Conservation (phyloP, 192 early-diverging fungal genomes). For the Backusella psychrophila region DNA sequence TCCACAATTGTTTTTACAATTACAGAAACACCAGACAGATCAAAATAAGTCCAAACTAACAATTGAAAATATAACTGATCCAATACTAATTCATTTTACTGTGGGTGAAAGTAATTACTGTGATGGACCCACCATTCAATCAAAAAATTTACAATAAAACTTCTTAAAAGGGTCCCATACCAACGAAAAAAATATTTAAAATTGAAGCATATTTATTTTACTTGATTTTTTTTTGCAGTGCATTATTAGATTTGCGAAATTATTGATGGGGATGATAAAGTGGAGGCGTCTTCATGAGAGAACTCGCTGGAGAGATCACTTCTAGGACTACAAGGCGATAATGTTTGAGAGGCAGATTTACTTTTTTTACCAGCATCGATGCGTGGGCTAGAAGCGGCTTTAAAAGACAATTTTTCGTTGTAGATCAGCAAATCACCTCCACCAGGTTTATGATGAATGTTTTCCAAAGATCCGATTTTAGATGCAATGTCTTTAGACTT, state of each 20-base stretch:
- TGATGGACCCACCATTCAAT: not conserved
- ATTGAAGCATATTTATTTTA: not conserved
- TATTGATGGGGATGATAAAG: not conserved
- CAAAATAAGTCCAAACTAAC: not conserved
- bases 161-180: not conserved
- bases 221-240: not conserved
- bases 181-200: not conserved
- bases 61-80: not conserved
- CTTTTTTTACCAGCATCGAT: constrained; percentile 10
- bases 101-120: not conserved
- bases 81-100: not conserved
- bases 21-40: not conserved
- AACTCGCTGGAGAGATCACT: not conserved
- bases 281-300: not conserved
- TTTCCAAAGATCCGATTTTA: constrained; percentile 19
- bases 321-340: not conserved
- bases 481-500: constrained; percentile 1
- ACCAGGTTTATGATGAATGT: constrained; percentile 23
- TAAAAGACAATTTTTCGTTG: not conserved
- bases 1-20: not conserved
- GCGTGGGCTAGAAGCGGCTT: not conserved
- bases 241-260: not conserved
- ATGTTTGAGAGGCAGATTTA: not conserved
- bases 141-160: not conserved
- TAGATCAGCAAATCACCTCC: constrained; percentile 12